Evolutionary conservation across 2,329 filamentous ascomycete genomes (phyloP).

Genomic region (Fusarium clavum): DNA sequence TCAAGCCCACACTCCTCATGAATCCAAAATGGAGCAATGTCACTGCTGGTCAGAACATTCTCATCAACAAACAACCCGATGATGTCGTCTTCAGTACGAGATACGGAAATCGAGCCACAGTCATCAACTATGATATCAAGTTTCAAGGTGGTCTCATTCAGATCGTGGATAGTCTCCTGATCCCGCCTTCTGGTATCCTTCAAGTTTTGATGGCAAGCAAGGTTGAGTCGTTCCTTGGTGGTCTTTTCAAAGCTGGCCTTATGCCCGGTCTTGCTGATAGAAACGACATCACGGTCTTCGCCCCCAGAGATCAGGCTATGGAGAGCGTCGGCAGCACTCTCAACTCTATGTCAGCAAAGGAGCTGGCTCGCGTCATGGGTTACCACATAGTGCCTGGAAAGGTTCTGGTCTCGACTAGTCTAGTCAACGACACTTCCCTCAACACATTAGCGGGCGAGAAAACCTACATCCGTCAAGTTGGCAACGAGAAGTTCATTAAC

Average conservation of each 20-base stretch:
- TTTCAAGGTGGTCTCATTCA: constrained; percentile 65
- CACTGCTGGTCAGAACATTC: constrained; percentile 61
- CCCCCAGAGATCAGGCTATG: constrained; percentile 71
- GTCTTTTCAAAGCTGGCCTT: constrained; percentile 48
- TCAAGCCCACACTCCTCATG: constrained; percentile 59
- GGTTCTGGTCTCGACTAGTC: constrained; percentile 62
- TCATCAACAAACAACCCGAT: constrained; percentile 58
- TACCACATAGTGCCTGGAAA: constrained; percentile 73
- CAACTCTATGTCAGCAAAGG: constrained; percentile 57
- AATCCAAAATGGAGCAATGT: constrained; percentile 60
- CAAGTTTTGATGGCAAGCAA: constrained; percentile 63
- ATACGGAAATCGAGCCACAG: constrained; percentile 57
- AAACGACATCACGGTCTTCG: constrained; percentile 70
- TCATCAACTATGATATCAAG: constrained; percentile 57
- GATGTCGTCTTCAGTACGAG: constrained; percentile 63
- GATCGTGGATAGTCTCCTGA: constrained; percentile 63
- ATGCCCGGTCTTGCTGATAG: constrained; percentile 57
- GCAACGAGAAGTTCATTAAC: constrained; percentile 63
- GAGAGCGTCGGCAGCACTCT: constrained; percentile 65
- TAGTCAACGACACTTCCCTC: constrained; percentile 49
- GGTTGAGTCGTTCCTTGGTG: constrained; percentile 55
- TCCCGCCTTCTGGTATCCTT: constrained; percentile 61
- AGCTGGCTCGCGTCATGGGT: constrained; percentile 65
- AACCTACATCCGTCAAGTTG: constrained; percentile 55
- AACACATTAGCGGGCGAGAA: constrained; percentile 53